Evolutionary conservation across 768 basidiomycete genomes (phyloP), one percentile per base, ranked within the genome.

Genomic region (Saitozyma podzolica): DNA sequence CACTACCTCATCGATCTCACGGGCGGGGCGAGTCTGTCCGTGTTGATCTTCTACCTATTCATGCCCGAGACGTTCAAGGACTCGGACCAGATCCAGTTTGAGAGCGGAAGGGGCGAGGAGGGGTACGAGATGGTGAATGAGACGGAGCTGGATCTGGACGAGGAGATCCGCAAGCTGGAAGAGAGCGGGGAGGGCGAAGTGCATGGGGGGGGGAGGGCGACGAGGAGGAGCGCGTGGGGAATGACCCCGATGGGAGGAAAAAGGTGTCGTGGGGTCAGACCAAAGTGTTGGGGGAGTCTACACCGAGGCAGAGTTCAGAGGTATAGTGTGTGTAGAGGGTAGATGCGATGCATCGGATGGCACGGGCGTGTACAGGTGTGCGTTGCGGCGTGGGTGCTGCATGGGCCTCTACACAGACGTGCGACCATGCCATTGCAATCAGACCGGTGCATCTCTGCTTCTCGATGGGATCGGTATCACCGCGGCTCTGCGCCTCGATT

Each of bases 1-100:
- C 95, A 98, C 82, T 98, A 98, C 83, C 89, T 99, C 75, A 93
- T 99, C 81, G 96, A 99, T 76, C 91, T 97, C 76, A 91, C 92
- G 54, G 90, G 88, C 9, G 96, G 96, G 13, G 91, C 89, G 0
- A 95, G 93, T 76, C 85, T 99, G 65, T 89, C 94, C 52, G 88
- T 89, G 43, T 84, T 85, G 17, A 88, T 86, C 73, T 98, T 97
- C 84, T 97, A 92, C 82, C 73, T 90, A 66, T 88, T 88, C 81
- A 86, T 97, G 73, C 92, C 93, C 0, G 87, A 89, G 65, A 87
- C 89, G 61, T 84, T 95, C 66, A 85, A 85, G 62, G 85, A 85
- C 37, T 71, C 68, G 83, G 14, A 83, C 79, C 14, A 86, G 85
- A 70, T 73, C 17, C 50, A 55, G 9, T 70, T 73, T 65, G 66